These are phyloP conservation scores for Flagelloscypha sp. DNA, from an alignment of 768 basidiomycete species.

Conservation along the genomic window DNA sequence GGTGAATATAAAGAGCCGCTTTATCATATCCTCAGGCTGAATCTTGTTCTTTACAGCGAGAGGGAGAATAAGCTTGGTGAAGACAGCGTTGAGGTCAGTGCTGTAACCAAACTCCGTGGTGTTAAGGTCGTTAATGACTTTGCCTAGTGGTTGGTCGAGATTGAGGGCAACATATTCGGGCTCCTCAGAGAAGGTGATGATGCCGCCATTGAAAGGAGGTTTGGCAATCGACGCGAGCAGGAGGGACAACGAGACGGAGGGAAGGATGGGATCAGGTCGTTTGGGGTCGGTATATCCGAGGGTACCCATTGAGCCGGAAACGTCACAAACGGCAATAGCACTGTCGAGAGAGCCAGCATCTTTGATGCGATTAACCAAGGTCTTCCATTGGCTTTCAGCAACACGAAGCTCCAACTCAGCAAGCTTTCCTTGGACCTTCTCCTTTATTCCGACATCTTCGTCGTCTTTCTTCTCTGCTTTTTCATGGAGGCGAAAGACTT, in stretches of 20 bases:
- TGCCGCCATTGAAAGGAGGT: conserved; percentile 55
- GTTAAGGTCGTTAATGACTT: conserved; percentile 30
- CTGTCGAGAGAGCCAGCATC: conserved; percentile 50
- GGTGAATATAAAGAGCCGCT: conserved; percentile 66
- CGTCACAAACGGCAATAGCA: conserved; percentile 62
- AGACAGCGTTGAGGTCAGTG: conserved; percentile 58
- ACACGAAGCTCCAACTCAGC: conserved; percentile 33
- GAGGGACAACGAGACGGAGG: conserved; percentile 58
- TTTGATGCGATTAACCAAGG: conserved; percentile 44
- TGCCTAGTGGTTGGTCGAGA: conserved; percentile 26
- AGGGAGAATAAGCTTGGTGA: conserved; percentile 53
- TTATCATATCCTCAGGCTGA: conserved; percentile 64
- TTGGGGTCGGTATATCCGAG: conserved; percentile 6
- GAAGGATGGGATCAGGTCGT: conserved; percentile 47
- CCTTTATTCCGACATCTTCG: too few species aligned
- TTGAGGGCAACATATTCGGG: conserved; percentile 48
- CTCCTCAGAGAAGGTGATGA: conserved; percentile 57
- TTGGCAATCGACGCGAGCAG: conserved; percentile 53
- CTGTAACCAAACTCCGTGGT: conserved; percentile 41
- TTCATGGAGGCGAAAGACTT: conserved; percentile 24
- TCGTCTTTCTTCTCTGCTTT: too few species aligned
- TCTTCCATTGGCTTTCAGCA: conserved; percentile 59
- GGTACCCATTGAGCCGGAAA: conserved; percentile 64
- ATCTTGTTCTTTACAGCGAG: conserved; percentile 49
- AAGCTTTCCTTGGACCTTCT: conserved; percentile 20